phyloP scores from a whole-genome alignment of 2,329 filamentous ascomycete species.

The Fusarium brachygibbosum region DNA sequence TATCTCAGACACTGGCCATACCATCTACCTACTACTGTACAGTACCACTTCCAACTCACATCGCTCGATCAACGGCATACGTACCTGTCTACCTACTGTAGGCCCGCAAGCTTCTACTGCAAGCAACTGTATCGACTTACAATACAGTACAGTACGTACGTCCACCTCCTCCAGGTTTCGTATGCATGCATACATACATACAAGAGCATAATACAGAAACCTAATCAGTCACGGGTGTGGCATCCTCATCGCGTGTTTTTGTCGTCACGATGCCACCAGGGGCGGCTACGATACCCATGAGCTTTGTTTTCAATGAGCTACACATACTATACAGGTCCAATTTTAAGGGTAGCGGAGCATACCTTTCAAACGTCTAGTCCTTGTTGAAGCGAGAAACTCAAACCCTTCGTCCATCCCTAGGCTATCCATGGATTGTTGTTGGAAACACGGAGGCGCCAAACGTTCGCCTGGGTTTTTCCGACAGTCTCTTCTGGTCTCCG shows the following conservation, averaged over 20 bases:
- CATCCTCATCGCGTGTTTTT: slow-evolving; percentile 49
- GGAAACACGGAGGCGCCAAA: slow-evolving; percentile 38
- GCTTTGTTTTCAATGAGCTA: slow-evolving; percentile 20
- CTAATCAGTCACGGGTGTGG: slow-evolving; percentile 47
- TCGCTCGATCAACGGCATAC: slow-evolving; percentile 31
- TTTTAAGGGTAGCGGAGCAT: slow-evolving; percentile 15
- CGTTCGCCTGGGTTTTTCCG: slow-evolving; percentile 24
- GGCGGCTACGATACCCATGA: slow-evolving; percentile 31
- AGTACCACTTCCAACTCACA: slow-evolving; percentile 1
- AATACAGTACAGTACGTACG: neutral
- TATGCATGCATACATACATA: slow-evolving; percentile 49
- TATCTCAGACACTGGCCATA: slow-evolving; percentile 30
- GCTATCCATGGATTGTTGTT: slow-evolving; percentile 31
- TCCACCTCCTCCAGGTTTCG: slow-evolving; percentile 47
- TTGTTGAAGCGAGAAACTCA: slow-evolving; percentile 27
- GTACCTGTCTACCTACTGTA: neutral
- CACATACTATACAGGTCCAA: slow-evolving; percentile 15
- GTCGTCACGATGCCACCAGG: slow-evolving; percentile 45
- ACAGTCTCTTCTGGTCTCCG: slow-evolving; percentile 21
- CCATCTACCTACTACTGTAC: neutral
- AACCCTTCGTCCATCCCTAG: slow-evolving; percentile 23
- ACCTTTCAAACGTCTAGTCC: slow-evolving; percentile 23
- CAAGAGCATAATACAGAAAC: slow-evolving; percentile 44
- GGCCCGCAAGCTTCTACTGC: slow-evolving; percentile 15
- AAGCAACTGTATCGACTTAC: neutral